Evolutionary conservation across 2,329 filamentous ascomycete species (phyloP).

Genomic region (Cadophora sp.): DNA sequence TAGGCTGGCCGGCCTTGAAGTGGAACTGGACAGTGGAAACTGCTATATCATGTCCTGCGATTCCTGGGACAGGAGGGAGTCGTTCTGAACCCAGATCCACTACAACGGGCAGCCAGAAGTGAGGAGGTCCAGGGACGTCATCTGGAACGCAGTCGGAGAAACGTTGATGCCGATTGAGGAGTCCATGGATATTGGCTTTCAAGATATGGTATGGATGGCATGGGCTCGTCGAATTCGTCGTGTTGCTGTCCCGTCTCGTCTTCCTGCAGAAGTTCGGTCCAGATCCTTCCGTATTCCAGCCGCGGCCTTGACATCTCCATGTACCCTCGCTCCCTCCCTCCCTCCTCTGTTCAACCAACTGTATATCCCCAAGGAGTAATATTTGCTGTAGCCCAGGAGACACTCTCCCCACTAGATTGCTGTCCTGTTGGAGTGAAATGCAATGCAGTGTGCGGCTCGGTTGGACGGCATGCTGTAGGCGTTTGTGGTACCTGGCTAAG

Average conservation of each 20-base stretch:
- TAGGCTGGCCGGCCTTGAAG: not conserved
- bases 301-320: not conserved
- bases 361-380: not conserved
- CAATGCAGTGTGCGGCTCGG: conserved; percentile 4
- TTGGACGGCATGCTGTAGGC: conserved; percentile 5
- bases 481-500: conserved; percentile 10
- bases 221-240: not conserved
- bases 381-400: not conserved
- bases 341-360: not conserved
- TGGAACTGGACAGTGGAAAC: too few species aligned
- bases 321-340: too few species aligned
- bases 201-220: too few species aligned
- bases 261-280: not conserved
- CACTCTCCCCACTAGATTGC: not conserved
- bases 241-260: not conserved
- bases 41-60: too few species aligned
- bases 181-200: not conserved
- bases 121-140: not conserved
- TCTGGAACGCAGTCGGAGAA: conserved; percentile 2
- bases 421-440: not conserved
- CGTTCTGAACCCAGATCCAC: not conserved
- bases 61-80: too few species aligned
- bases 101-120: not conserved
- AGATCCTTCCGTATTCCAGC: not conserved
- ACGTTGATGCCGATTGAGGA: not conserved